Conservation (phyloP, 805 yeast genomes). For the Pichia heedii region DNA sequence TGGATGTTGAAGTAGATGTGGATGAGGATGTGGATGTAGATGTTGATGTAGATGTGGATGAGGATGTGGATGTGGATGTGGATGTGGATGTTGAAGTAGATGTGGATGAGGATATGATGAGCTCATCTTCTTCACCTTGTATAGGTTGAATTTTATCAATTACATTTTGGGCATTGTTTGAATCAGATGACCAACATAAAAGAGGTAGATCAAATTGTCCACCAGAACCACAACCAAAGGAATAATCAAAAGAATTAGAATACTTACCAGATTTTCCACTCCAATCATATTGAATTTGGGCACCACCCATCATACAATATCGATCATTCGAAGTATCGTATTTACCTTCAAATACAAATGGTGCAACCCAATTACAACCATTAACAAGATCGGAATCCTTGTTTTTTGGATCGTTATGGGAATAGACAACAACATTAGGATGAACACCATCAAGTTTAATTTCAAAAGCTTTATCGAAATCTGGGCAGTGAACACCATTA, state of each 20-base stretch:
- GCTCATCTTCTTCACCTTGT: too few species aligned
- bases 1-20: background rate
- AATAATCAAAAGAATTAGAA: slow-evolving; percentile 15
- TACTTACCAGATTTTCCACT: slow-evolving; percentile 11
- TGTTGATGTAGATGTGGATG: background rate
- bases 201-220: slow-evolving; percentile 5
- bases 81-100: background rate
- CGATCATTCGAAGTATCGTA: background rate
- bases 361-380: slow-evolving; percentile 21
- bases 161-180: too few species aligned
- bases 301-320: slow-evolving; percentile 12
- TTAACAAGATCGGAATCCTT: slow-evolving; percentile 8
- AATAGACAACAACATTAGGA: slow-evolving; percentile 19
- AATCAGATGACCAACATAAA: slow-evolving; percentile 4
- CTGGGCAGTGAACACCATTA: slow-evolving; percentile 1
- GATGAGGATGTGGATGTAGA: background rate
- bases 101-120: background rate
- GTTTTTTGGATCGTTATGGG: slow-evolving; percentile 14
- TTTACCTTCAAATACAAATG: slow-evolving; percentile 13
- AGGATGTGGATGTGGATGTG: slow-evolving; percentile 1
- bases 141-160: background rate
- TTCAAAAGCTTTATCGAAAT: slow-evolving; percentile 12
- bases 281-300: slow-evolving; percentile 24
- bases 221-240: slow-evolving; percentile 16
- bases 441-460: slow-evolving; percentile 20